Percentiles rank a stretch among this genome's conserved stretches.
Evolutionary conservation across 805 yeast species (phyloP).

Genomic region (Starmerella vitae): DNA sequence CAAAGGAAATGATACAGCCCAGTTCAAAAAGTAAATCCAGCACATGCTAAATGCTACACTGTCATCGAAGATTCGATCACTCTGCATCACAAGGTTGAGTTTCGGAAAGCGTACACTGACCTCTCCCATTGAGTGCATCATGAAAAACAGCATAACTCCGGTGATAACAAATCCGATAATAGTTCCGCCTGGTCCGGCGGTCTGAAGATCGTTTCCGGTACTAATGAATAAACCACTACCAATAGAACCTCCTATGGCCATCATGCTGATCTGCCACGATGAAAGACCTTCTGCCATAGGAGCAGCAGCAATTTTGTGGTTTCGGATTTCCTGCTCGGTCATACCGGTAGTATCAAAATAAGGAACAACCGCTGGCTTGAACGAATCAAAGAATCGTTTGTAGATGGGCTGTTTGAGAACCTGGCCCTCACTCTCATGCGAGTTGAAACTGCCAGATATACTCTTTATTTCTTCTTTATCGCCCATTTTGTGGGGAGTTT

Average conservation of each 20-base stretch:
- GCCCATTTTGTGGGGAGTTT: no score
- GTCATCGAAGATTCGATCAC: conserved; percentile 50
- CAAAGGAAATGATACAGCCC: conserved; percentile 51
- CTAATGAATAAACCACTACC: conserved; percentile 70
- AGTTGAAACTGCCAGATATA: neutral
- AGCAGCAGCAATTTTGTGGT: conserved; percentile 28
- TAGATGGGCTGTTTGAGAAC: neutral
- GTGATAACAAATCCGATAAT: conserved; percentile 45
- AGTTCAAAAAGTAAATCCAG: conserved; percentile 55
- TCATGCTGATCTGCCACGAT: conserved; percentile 54
- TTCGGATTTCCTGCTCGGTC: conserved; percentile 33
- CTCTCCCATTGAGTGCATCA: conserved; percentile 55
- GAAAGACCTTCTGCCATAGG: conserved; percentile 36
- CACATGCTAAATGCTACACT: conserved; percentile 61
- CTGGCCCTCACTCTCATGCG: neutral
- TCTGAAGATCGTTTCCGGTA: conserved; percentile 42
- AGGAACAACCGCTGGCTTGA: conserved; percentile 17
- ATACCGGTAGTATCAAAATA: conserved; percentile 18
- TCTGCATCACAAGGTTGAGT: conserved; percentile 50
- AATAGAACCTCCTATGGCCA: conserved; percentile 60
- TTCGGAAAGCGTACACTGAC: conserved; percentile 52
- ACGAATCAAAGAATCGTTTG: conserved; percentile 15
- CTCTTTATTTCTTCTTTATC: no score
- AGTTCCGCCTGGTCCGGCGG: conserved; percentile 48
- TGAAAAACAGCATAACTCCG: conserved; percentile 51